These are phyloP conservation scores for Coniferiporia sulphurascens DNA, from an alignment of 1,284 basidiomycete species.

Conservation along the genomic window DNA sequence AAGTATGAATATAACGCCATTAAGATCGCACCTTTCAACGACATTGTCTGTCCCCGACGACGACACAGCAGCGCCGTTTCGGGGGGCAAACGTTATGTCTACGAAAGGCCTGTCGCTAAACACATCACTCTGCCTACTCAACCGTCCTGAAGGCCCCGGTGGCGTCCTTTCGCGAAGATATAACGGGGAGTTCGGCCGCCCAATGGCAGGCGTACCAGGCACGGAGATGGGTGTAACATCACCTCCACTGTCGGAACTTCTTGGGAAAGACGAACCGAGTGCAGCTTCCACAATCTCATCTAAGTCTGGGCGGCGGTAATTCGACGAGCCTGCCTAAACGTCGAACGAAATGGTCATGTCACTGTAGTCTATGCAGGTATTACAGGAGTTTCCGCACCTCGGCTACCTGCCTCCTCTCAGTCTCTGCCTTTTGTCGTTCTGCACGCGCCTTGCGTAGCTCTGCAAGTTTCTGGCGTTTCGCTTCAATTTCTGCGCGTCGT, in stretches of 20 bases:
- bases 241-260: conserved; percentile 41
- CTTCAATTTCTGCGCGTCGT: conserved; percentile 74
- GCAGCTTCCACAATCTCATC: conserved; percentile 63
- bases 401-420: conserved; percentile 42
- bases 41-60: conserved; percentile 53
- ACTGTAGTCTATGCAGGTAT: neutral
- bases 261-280: conserved; percentile 35
- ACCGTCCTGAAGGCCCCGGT: conserved; percentile 49
- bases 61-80: conserved; percentile 36
- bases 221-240: conserved; percentile 63
- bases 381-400: conserved; percentile 31
- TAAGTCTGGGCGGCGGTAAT: conserved; percentile 46
- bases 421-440: conserved; percentile 59
- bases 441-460: conserved; percentile 73
- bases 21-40: conserved; percentile 51
- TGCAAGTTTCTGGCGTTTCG: conserved; percentile 84
- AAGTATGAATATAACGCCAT: neutral
- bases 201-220: conserved; percentile 59
- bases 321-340: conserved; percentile 27
- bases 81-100: conserved; percentile 43
- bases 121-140: conserved; percentile 63
- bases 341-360: neutral
- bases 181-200: conserved; percentile 32
- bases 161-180: conserved; percentile 42
- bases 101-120: conserved; percentile 45